Conservation (phyloP, 2,329 filamentous ascomycete genomes). For the Clarireedia hainanense region DNA sequence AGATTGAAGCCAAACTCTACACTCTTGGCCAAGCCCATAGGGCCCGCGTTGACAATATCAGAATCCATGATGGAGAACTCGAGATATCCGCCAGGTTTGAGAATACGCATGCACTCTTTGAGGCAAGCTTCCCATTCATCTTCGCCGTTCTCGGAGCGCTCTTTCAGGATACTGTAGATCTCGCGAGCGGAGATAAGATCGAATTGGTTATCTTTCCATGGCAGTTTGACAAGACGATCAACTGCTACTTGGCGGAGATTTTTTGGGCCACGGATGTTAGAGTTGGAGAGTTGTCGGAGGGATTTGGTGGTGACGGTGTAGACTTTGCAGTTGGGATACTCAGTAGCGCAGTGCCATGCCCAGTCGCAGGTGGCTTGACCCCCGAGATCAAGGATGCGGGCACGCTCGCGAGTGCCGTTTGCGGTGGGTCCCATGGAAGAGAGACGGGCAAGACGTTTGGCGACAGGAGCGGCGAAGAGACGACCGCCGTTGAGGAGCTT, state of each 20-base stretch:
- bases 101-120: conserved; percentile 77
- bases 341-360: conserved; percentile 87
- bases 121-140: conserved; percentile 89
- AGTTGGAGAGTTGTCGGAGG: conserved; percentile 61
- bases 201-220: conserved; percentile 80
- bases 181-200: conserved; percentile 87
- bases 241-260: conserved; percentile 85
- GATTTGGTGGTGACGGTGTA: conserved; percentile 79
- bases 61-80: conserved; percentile 89
- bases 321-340: conserved; percentile 77
- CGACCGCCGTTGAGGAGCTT: conserved; percentile 57
- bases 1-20: conserved; percentile 91
- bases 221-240: conserved; percentile 67
- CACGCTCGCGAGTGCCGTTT: conserved; percentile 42
- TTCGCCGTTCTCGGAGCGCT: conserved; percentile 54
- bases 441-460: conserved; percentile 51
- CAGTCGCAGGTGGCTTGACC: conserved; percentile 83
- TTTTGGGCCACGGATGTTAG: conserved; percentile 69
- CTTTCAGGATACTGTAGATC: conserved; percentile 76
- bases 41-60: conserved; percentile 79
- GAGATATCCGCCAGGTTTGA: conserved; percentile 83
- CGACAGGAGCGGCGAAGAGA: conserved; percentile 55
- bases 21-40: conserved; percentile 69
- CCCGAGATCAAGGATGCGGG: conserved; percentile 76
- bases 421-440: conserved; percentile 40